phyloP scores from a whole-genome alignment of 208 protist species.

The Acanthamoeba castellanii region DNA sequence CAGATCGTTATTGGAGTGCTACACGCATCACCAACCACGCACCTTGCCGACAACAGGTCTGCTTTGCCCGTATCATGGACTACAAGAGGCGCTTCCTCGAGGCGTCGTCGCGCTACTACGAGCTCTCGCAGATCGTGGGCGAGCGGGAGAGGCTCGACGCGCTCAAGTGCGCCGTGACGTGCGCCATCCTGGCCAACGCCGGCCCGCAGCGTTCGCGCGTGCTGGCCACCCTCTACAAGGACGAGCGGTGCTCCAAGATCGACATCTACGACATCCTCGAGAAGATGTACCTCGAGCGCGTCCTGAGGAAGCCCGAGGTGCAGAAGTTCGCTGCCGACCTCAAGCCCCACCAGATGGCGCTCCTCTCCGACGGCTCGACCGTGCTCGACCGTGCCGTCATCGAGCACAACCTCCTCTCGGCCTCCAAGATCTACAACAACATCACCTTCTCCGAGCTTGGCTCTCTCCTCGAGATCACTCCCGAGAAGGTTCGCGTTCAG shows the following conservation, averaged over 20 bases:
- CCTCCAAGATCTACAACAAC: slow-evolving; percentile 94
- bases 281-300: slow-evolving; percentile 90
- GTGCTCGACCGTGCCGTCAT: slow-evolving; percentile 89
- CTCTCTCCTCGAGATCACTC: slow-evolving; percentile 90
- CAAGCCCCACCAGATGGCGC: slow-evolving; percentile 84
- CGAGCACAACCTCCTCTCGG: slow-evolving; percentile 95
- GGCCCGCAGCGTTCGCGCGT: slow-evolving; percentile 92
- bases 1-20: too few relatives aligned
- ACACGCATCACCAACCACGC: not conserved
- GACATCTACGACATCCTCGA: slow-evolving; percentile 89
- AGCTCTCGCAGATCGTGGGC: slow-evolving; percentile 89
- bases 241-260: slow-evolving; percentile 89
- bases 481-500: slow-evolving; percentile 69
- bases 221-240: slow-evolving; percentile 91
- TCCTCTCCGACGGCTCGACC: slow-evolving; percentile 82
- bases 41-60: slow-evolving; percentile 77
- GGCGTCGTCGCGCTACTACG: slow-evolving; percentile 92
- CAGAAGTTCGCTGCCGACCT: slow-evolving; percentile 81
- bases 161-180: slow-evolving; percentile 91
- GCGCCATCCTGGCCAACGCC: slow-evolving; percentile 93
- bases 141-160: slow-evolving; percentile 83
- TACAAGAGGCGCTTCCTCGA: slow-evolving; percentile 93
- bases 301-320: slow-evolving; percentile 82
- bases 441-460: slow-evolving; percentile 94
- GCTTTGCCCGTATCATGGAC: slow-evolving; percentile 92